Base-by-base conservation (phyloP, 352 stramenopile genomes). In the Phytopythium cucurbitacearum region DNA sequence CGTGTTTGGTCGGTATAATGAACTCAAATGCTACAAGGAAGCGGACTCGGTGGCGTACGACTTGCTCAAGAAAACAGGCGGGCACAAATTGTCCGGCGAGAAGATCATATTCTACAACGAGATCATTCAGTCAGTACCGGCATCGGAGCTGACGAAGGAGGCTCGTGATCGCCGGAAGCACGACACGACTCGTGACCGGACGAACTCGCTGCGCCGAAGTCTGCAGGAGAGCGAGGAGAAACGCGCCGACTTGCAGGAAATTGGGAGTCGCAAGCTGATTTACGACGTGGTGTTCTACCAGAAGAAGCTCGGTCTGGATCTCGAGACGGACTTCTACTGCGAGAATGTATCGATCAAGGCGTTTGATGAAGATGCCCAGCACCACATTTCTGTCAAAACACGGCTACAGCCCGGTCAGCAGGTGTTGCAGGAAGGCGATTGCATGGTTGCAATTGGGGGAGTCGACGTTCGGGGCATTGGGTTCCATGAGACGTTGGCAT, bases 51-150 rank as follows among this genome's bases (percentile, higher is more conserved):
- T 94, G 53, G 86, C 86, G 13, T 91, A 94, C 50, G 82, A 94
- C 50, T 51, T 95, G 53, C 67, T 95, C 7, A 87, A 85, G 56
- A 78, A 81, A 38, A 89, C 84, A 0, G 82, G 78, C 2, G 83
- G 83, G 6, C 48, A 71, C 7, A 82, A 80, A 45, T 50, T 94
- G 3, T 85, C 77, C 1, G 69, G 76, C 3, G 84, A 94, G 55
- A 94, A 95, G 56, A 91, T 95, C 54, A 82, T 95, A 42, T 95
- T 91, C 48, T 92, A 94, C 68, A 87, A 89, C 47, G 82, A 92
- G 59, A 80, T 95, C 46, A 60, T 93, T 32, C 86, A 95, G 60
- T 87, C 65, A 0, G 76, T 94, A 3, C 65, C 71, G 10, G 84
- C 73, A 3, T 76, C 79, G 2, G 82, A 94, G 59, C 57, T 95